Evolutionary conservation across 345 rosid species (phyloP).

Genomic region (Brassica cretica): DNA sequence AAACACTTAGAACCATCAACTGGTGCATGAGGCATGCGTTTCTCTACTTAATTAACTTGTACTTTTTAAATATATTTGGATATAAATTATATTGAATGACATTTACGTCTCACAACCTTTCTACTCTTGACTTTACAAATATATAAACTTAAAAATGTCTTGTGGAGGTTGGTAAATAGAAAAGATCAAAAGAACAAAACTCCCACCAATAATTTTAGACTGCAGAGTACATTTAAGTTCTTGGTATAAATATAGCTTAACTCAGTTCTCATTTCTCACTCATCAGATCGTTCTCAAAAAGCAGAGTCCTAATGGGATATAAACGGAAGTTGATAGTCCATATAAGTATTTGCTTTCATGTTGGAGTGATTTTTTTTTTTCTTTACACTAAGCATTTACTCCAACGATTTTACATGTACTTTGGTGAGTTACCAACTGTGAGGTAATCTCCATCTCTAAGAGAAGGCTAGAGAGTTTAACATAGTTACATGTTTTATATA

Average conservation of each 20-base stretch:
- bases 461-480: slow-evolving; percentile 20
- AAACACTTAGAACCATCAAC: slow-evolving; percentile 12
- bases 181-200: not conserved
- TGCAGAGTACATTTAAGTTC: not conserved
- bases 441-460: slow-evolving; percentile 30
- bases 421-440: slow-evolving; percentile 11
- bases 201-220: not conserved
- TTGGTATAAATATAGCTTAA: slow-evolving; percentile 10
- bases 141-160: not conserved
- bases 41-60: not conserved
- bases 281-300: slow-evolving; percentile 3
- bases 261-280: slow-evolving; percentile 9
- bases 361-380: not conserved
- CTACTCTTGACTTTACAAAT: not conserved
- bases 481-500: slow-evolving; percentile 28
- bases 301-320: not conserved
- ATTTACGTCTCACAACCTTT: not conserved
- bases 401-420: slow-evolving; percentile 15
- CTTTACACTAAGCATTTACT: slow-evolving; percentile 2
- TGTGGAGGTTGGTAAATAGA: not conserved
- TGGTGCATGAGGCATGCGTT: slow-evolving; percentile 29
- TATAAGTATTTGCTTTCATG: not conserved
- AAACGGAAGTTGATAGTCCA: not conserved
- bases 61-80: not conserved
- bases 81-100: not conserved